These are phyloP conservation scores for Pseudopithomyces maydicus DNA, from an alignment of 2,329 filamentous ascomycete genomes.

Conservation along the genomic window DNA sequence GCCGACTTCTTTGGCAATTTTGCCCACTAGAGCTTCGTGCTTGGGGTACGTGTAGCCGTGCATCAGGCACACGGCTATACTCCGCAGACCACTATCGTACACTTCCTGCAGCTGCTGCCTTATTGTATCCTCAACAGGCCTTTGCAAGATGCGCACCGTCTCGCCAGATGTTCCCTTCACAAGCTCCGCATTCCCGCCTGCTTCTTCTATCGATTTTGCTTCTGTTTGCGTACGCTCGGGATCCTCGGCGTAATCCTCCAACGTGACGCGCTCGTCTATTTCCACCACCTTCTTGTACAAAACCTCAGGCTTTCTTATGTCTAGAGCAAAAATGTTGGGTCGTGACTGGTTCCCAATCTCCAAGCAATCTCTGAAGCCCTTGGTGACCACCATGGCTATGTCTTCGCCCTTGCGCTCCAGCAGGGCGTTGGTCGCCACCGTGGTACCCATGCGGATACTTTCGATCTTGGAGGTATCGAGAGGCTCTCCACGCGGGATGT, in stretches of 20 bases:
- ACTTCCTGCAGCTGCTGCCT: constrained; percentile 67
- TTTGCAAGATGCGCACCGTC: constrained; percentile 70
- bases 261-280: constrained; percentile 85
- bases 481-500: constrained; percentile 79
- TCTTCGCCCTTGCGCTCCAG: constrained; percentile 89
- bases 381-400: constrained; percentile 85
- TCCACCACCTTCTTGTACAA: constrained; percentile 87
- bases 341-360: constrained; percentile 89
- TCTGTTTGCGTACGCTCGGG: constrained; percentile 68
- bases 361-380: constrained; percentile 85
- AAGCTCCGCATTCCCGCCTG: constrained; percentile 56
- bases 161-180: constrained; percentile 77
- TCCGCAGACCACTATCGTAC: constrained; percentile 72
- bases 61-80: constrained; percentile 88
- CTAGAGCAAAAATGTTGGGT: constrained; percentile 88
- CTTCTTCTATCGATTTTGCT: constrained; percentile 56
- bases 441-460: constrained; percentile 94
- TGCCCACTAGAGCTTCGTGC: constrained; percentile 79
- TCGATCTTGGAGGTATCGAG: constrained; percentile 85
- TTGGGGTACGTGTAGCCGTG: constrained; percentile 90
- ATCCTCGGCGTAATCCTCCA: constrained; percentile 92
- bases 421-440: constrained; percentile 89
- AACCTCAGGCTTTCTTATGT: constrained; percentile 84
- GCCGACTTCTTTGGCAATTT: constrained; percentile 77
- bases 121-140: constrained; percentile 64